Evolutionary conservation across 2,329 filamentous ascomycete genomes (phyloP).

Genomic region (Alternaria sp.): DNA sequence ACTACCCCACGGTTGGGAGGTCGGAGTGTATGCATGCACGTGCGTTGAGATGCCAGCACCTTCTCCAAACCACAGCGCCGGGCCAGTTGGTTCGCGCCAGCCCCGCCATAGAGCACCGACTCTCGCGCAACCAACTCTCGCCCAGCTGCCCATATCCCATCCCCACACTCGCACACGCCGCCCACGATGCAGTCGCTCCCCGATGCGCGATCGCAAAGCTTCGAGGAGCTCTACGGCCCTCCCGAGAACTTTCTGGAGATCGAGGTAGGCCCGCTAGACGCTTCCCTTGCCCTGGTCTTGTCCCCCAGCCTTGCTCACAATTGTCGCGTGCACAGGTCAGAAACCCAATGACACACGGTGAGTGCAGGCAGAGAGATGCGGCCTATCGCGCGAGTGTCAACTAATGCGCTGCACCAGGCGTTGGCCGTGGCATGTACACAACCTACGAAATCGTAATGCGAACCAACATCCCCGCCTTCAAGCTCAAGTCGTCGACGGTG

Average conservation of each 20-base stretch:
- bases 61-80: conserved; percentile 11
- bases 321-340: conserved; percentile 70
- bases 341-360: conserved; percentile 67
- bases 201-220: conserved; percentile 84
- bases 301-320: conserved; percentile 29
- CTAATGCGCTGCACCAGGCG: conserved; percentile 76
- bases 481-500: conserved; percentile 83
- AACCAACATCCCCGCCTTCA: conserved; percentile 99
- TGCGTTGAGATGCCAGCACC: conserved; percentile 10
- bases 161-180: background rate
- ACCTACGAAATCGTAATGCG: conserved; percentile 98
- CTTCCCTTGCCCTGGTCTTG: conserved; percentile 12
- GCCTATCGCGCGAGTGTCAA: background rate
- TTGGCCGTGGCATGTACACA: conserved; percentile 96
- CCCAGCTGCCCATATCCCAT: background rate
- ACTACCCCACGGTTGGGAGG: too few relatives aligned
- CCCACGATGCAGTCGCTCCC: conserved; percentile 68
- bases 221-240: conserved; percentile 98
- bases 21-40: conserved; percentile 6
- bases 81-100: conserved; percentile 23
- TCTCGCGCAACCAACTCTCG: conserved; percentile 18
- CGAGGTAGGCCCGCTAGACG: conserved; percentile 67
- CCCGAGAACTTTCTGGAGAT: conserved; percentile 99
- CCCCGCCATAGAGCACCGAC: conserved; percentile 23
- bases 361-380: background rate